These are phyloP conservation scores for Flaveria bidentis DNA, from an alignment of 129 eudicot genomes.

Conservation along the genomic window DNA sequence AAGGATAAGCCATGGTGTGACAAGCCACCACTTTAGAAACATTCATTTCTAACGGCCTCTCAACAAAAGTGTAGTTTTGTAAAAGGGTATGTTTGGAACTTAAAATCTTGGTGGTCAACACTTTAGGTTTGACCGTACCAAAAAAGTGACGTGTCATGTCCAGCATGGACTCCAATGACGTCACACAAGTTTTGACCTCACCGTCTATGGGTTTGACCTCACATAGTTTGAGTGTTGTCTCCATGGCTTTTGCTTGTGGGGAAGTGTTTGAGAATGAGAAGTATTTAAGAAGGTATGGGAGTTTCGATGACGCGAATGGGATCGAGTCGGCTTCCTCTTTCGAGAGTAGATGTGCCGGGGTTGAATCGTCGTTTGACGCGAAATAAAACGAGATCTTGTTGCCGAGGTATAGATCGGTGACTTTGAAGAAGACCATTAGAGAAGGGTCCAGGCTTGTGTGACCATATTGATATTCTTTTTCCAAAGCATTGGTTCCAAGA, in stretches of 20 bases:
- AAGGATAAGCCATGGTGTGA: slow-evolving; percentile 75
- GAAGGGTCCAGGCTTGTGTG: slow-evolving; percentile 37
- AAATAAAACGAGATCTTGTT: slow-evolving; percentile 47
- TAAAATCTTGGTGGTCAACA: slow-evolving; percentile 41
- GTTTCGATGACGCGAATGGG: slow-evolving; percentile 54
- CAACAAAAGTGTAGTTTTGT: slow-evolving; percentile 51
- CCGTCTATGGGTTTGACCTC: slow-evolving; percentile 44
- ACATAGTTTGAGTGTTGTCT: slow-evolving; percentile 54
- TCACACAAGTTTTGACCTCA: slow-evolving; percentile 63
- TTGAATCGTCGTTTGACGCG: slow-evolving; percentile 33
- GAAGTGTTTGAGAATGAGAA: slow-evolving; percentile 47
- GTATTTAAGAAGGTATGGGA: slow-evolving; percentile 43
- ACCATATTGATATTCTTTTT: neutral
- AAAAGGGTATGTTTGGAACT: slow-evolving; percentile 24
- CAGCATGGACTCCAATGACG: slow-evolving; percentile 65
- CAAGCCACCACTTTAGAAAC: slow-evolving; percentile 51
- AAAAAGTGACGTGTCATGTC: slow-evolving; percentile 40
- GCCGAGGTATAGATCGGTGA: slow-evolving; percentile 45
- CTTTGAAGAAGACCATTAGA: slow-evolving; percentile 49
- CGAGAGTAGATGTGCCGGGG: slow-evolving; percentile 46
- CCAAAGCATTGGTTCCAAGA: neutral
- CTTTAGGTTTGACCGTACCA: slow-evolving; percentile 32
- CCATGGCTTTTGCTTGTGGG: slow-evolving; percentile 67
- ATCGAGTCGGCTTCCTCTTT: slow-evolving; percentile 53
- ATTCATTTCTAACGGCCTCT: slow-evolving; percentile 39